Evolutionary conservation across 306 rosid genomes (phyloP), one percentile per base, ranked within the genome.

Genomic region (Ammopiptanthus mongolicus): DNA sequence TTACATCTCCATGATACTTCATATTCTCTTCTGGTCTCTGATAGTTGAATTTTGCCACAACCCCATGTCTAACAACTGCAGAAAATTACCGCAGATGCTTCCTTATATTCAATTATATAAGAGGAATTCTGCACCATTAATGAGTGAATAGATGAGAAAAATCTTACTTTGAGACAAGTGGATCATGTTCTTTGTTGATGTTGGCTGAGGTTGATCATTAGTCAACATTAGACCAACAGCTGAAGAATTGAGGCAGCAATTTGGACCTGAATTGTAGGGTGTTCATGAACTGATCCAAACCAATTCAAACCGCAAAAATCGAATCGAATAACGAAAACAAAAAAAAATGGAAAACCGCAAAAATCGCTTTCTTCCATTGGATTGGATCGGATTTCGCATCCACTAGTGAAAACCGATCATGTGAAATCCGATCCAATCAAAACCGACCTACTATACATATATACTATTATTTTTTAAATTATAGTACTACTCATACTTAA

Each of bases 161-260:
- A 44, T 52, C 88, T 76, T 87, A 93, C 98, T 76, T 56, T 86
- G 95, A 48, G 93, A 72, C 23, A 93, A 86, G 71, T 93, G 96
- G 5, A 81, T 69, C 93, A 90, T 0, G 84, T 65, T 93, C 90
- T 76, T 88, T 53, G 80, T 83, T 5, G 98, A 87, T 31, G 98
- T 79, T 5, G 96, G 50, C 19, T 87, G 96, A 17, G 92, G 94
- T 60, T 83, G 92, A 60, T 79, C 88, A 56, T 82, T 61, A 31
- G 5, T 47, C 51, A 88, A 10, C 42, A 90, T 83, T 66, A 67
- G 55, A 34, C 71, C 70, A 67, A 90, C 62, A 0, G 85, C 73
- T 19, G 93, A 81, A 18, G 88, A 29, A 67, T 76, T 84, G 71
- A 93, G 86, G 76, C 98, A 90, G 68, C 93, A 93, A 62, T 93